Evolutionary conservation across 345 rosid species (phyloP).

Genomic region (Lenwebbia sp.): DNA sequence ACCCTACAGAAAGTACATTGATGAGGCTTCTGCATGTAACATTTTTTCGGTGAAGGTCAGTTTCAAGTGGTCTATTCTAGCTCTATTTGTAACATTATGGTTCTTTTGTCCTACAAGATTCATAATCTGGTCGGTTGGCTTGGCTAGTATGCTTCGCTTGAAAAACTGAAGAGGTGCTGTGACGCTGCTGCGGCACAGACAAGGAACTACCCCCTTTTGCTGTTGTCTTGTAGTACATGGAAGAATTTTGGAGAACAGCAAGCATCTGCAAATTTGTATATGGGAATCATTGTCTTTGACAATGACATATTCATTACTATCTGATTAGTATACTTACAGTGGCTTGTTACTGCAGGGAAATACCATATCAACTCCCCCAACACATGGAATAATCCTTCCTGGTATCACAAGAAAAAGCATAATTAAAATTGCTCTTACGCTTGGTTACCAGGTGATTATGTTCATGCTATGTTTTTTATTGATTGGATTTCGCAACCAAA

Average conservation of each 20-base stretch:
- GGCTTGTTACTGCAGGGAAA: conserved; percentile 15
- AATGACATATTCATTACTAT: background rate
- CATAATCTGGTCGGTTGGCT: background rate
- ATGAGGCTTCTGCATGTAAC: conserved; percentile 55
- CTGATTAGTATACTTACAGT: background rate
- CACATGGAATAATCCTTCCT: conserved; percentile 32
- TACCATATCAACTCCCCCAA: conserved; percentile 29
- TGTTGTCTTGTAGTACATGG: no score
- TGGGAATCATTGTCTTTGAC: background rate
- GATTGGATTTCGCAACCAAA: background rate
- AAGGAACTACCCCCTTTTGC: no score
- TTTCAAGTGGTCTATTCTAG: background rate
- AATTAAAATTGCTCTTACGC: conserved; percentile 13
- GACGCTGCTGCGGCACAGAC: background rate
- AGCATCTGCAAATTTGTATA: background rate
- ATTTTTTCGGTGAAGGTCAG: conserved; percentile 48
- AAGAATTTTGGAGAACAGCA: no score
- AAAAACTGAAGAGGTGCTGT: background rate
- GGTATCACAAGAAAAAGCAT: conserved; percentile 38
- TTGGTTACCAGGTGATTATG: background rate
- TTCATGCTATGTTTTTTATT: background rate
- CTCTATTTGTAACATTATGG: background rate
- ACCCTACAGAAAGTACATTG: no score
- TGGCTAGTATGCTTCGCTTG: background rate
- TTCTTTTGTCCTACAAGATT: background rate